A percentile compares a stretch with the other conserved stretches of the same genome.
Evolutionary conservation across 1,284 basidiomycete species (phyloP).

Genomic region (Trametes pubescens): DNA sequence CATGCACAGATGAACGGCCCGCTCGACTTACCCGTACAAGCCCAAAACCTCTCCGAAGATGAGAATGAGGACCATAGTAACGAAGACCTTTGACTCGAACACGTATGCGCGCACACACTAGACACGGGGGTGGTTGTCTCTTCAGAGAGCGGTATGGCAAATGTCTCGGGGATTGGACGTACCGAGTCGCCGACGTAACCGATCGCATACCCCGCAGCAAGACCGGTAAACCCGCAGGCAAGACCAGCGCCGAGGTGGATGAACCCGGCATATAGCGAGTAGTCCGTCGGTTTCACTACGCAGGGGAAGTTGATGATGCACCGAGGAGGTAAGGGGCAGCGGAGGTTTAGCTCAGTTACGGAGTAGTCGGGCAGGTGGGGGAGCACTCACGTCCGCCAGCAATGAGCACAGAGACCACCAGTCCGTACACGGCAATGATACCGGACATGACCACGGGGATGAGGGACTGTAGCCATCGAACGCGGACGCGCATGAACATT

Average conservation of each 20-base stretch:
- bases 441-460: conserved; percentile 92
- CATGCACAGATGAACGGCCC: background rate
- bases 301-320: background rate
- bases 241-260: conserved; percentile 95
- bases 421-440: conserved; percentile 75
- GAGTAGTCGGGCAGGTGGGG: background rate
- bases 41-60: conserved; percentile 96
- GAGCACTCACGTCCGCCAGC: conserved; percentile 61
- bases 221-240: conserved; percentile 90
- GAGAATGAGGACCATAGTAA: conserved; percentile 89
- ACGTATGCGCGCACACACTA: conserved; percentile 80
- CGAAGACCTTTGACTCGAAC: conserved; percentile 91
- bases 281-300: conserved; percentile 72
- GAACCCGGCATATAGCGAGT: conserved; percentile 87
- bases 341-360: conserved; percentile 27
- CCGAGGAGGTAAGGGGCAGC: background rate
- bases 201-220: conserved; percentile 98
- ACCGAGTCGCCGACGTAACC: conserved; percentile 96
- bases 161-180: conserved; percentile 54
- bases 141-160: conserved; percentile 7
- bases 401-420: conserved; percentile 77
- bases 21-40: conserved; percentile 75
- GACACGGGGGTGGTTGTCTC: background rate
- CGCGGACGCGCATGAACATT: conserved; percentile 6
- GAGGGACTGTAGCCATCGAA: conserved; percentile 64